Evolutionary conservation across 306 rosid genomes (phyloP), one percentile per base, ranked within the genome.

Genomic region (Pueraria montana): DNA sequence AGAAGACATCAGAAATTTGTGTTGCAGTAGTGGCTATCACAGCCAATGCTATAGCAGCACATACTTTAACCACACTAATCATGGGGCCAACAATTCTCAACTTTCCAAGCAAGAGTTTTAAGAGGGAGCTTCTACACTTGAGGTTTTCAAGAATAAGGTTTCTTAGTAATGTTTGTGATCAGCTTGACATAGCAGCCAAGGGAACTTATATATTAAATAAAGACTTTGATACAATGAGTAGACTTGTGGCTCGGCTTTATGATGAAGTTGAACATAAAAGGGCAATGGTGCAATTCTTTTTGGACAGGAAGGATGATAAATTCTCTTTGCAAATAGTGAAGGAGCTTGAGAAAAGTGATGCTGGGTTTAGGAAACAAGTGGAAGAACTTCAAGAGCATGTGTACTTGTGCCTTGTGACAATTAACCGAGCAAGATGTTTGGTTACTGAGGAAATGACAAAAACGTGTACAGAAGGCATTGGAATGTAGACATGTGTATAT

Each of bases 311-410:
- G 27, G 88, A 85, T 71, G 84, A 84, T 1, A 88, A 32, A 71
- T 34, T 84, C 70, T 86, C 68, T 38, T 36, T 80, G 49, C 81
- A 81, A 14, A 84, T 89, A 7, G 86, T 89, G 85, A 84, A 85
- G 86, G 94, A 91, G 87, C 63, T 91, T 23, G 72, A 72, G 87
- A 85, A 84, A 80, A 67, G 84, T 82, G 79, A 82, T 52, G 32
- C 11, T 40, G 85, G 81, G 66, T 84, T 92, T 12, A 82, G 84
- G 73, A 87, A 87, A 80, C 90, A 82, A 46, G 87, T 92, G 48
- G 90, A 88, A 77, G 93, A 92, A 78, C 86, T 92, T 53, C 87
- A 87, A 83, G 94, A 92, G 27, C 91, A 91, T 71, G 69, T 91
- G 26, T 89, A 75, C 79, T 64, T 91, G 86, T 89, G 92, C 66